Percentiles rank a stretch among this genome's conserved stretches.
These are phyloP conservation scores for Eugenia klotzschiana DNA, from an alignment of 441 rosid species.

Conservation along the genomic window DNA sequence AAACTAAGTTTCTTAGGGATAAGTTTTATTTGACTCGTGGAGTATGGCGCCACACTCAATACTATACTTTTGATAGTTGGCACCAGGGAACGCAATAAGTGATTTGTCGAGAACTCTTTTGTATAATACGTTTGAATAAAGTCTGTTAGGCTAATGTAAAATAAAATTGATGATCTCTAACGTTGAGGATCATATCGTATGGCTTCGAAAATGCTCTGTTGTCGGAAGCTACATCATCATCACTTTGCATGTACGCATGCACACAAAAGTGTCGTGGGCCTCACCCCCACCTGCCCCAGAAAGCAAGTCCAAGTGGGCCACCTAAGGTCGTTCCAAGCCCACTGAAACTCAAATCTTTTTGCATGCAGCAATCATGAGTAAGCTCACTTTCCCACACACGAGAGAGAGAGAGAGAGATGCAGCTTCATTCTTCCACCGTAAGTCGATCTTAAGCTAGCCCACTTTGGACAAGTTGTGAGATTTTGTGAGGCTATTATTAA, in stretches of 20 bases:
- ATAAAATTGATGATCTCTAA: neutral
- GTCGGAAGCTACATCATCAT: neutral
- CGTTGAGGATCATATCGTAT: neutral
- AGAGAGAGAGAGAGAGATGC: neutral
- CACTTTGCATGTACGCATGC: neutral
- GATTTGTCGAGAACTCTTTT: neutral
- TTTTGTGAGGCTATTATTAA: no score
- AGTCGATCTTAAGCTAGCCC: neutral
- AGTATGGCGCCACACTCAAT: neutral
- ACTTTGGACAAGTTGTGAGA: no score
- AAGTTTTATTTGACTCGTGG: neutral
- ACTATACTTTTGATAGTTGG: neutral
- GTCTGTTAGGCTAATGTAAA: neutral
- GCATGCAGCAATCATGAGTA: neutral
- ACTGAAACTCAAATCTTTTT: neutral
- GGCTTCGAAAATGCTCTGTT: neutral
- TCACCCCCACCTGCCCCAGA: neutral
- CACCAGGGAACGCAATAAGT: neutral
- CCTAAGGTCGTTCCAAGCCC: neutral
- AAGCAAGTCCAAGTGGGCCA: neutral
- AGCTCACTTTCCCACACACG: neutral
- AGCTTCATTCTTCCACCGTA: neutral
- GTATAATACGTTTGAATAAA: neutral
- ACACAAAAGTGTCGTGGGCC: neutral
- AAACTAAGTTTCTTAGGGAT: neutral